Evolutionary conservation across 768 basidiomycete species (phyloP).

Genomic region (Termitomyces sp.): DNA sequence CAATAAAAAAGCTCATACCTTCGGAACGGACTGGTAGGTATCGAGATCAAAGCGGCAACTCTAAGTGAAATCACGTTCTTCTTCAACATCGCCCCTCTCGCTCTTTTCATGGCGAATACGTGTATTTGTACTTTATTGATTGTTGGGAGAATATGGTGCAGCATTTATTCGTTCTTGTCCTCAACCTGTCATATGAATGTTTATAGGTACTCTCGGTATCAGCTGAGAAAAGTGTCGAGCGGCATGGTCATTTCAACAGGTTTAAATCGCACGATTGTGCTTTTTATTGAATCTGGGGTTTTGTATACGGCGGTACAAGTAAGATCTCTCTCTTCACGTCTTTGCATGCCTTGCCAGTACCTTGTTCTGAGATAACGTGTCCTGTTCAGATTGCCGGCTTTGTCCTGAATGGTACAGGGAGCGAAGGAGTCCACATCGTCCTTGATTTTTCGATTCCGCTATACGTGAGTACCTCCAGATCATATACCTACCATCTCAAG

Average conservation of each 20-base stretch:
- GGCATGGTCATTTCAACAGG: neutral
- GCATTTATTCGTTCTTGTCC: too few relatives aligned
- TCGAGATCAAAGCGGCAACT: slow-evolving; percentile 3
- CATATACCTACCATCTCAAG: neutral
- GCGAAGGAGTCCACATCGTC: slow-evolving; percentile 10
- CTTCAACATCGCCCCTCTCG: slow-evolving; percentile 8
- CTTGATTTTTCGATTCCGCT: slow-evolving; percentile 14
- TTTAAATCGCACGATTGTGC: slow-evolving; percentile 4
- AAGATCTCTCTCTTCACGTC: too few relatives aligned
- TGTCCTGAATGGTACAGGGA: slow-evolving; percentile 9
- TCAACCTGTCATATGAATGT: too few relatives aligned
- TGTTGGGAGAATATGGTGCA: slow-evolving; percentile 14
- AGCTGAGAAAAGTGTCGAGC: neutral
- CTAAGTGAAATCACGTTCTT: slow-evolving; percentile 1
- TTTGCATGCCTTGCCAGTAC: neutral
- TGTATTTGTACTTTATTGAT: slow-evolving; percentile 15
- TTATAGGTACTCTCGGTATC: slow-evolving; percentile 11
- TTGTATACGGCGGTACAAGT: slow-evolving; percentile 10
- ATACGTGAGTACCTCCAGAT: neutral
- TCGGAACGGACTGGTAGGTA: neutral
- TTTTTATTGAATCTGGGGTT: slow-evolving; percentile 14
- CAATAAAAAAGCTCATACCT: neutral
- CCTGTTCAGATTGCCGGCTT: slow-evolving; percentile 8
- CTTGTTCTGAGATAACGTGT: neutral
- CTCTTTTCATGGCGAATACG: slow-evolving; percentile 13